Base-by-base conservation (phyloP, 129 eudicot genomes). In the Calendula officinalis region DNA sequence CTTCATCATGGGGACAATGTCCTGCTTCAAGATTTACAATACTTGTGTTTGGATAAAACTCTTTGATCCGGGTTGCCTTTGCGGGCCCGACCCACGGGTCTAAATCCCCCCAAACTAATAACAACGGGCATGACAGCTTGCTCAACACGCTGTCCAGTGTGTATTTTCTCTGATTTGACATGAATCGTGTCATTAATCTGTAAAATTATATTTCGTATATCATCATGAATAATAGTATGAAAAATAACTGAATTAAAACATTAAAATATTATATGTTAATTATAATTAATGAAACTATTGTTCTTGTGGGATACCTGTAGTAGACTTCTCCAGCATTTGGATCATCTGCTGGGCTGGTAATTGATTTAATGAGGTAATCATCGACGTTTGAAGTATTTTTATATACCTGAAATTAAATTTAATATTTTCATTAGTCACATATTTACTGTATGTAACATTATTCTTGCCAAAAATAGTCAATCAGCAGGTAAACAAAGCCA, bases 41-140 rank as follows among this genome's bases (percentile, higher is more conserved):
- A 0, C 92, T 62, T 22, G 99, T 83, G 32, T 86, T 79, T 7
- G 92, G 87, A 55, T 94, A 94, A 78, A 88, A 88, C 55, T 85
- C 97, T 64, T 88, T 94, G 72, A 94, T 94, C 5, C 89, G 71
- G 13, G 32, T 51, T 9, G 99, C 96, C 77, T 94, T 94, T 66
- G 91, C 80, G 5, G 96, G 89, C 8, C 96, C 99, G 51, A 88
- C 96, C 99, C 99, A 94, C 8, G 99, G 99, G 77, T 94, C 99
- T 34, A 88, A 74, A 76, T 94, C 99, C 17, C 99, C 99, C 99
- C 99, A 94, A 3, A 94, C 75, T 75, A 94, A 60, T 62, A 94
- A 81, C 72, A 94, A 69, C 7, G 99, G 99, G 78, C 96, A 94
- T 7, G 89, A 77, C 12, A 94, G 86, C 70, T 94, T 77, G 84